Evolutionary conservation across 495 filamentous ascomycete species (phyloP).

Genomic region (Tetracladium setigerum): DNA sequence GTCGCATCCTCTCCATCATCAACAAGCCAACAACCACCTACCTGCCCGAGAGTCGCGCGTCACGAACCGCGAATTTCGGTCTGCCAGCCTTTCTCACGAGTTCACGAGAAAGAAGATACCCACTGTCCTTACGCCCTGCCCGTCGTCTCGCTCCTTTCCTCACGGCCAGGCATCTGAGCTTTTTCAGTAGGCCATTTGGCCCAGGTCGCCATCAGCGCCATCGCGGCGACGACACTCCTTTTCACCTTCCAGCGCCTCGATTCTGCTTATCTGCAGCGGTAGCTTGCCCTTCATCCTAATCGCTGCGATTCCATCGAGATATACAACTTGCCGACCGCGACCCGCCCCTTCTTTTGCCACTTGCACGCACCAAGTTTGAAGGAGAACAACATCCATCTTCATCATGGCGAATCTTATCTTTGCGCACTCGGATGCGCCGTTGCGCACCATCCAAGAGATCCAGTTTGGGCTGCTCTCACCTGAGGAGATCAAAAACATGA

Average conservation of each 20-base stretch:
- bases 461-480: slow-evolving; percentile 96
- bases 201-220: slow-evolving; percentile 19
- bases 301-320: slow-evolving; percentile 1
- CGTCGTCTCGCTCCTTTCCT: slow-evolving; percentile 10
- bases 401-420: slow-evolving; percentile 94
- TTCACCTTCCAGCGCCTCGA: slow-evolving; percentile 9
- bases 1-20: slow-evolving; percentile 5
- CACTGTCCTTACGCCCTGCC: slow-evolving; percentile 14
- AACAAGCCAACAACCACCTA: slow-evolving; percentile 5
- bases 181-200: slow-evolving; percentile 12
- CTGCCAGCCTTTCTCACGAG: slow-evolving; percentile 16
- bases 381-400: slow-evolving; percentile 4
- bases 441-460: slow-evolving; percentile 94
- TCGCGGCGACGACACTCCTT: slow-evolving; percentile 12
- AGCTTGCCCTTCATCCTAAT: not conserved
- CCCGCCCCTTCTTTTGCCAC: slow-evolving; percentile 3
- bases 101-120: slow-evolving; percentile 17
- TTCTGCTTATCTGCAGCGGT: slow-evolving; percentile 6
- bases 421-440: slow-evolving; percentile 83
- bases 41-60: slow-evolving; percentile 20
- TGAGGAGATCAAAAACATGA: slow-evolving; percentile 97
- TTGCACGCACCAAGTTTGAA: not conserved
- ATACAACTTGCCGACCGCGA: not conserved
- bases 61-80: slow-evolving; percentile 19
- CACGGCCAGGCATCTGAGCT: slow-evolving; percentile 9